Conservation (phyloP, 495 filamentous ascomycete genomes). For the Hyaloscypha variabilis region DNA sequence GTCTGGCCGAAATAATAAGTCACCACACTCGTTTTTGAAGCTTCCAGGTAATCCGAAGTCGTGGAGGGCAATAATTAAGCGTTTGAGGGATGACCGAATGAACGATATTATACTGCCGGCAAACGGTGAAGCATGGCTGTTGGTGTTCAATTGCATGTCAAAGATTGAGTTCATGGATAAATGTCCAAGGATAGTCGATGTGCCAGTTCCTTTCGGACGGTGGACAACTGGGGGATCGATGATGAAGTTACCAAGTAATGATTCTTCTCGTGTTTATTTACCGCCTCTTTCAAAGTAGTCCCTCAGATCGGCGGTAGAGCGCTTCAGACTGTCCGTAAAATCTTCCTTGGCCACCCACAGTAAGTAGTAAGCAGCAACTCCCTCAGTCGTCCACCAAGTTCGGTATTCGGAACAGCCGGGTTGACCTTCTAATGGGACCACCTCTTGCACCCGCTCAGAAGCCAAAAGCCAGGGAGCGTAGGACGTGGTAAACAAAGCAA, state of each 20-base stretch:
- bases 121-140: too few relatives aligned
- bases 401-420: slow-evolving; percentile 19
- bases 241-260: too few relatives aligned
- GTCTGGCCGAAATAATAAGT: not conserved
- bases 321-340: slow-evolving; percentile 2
- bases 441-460: slow-evolving; percentile 19
- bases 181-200: too few relatives aligned
- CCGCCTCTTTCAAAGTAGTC: slow-evolving; percentile 6
- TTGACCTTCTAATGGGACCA: slow-evolving; percentile 9
- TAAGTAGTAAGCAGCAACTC: slow-evolving; percentile 21
- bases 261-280: not conserved
- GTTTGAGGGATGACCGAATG: not conserved
- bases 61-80: not conserved
- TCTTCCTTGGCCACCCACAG: slow-evolving; percentile 10
- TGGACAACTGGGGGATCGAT: too few relatives aligned
- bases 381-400: slow-evolving; percentile 13
- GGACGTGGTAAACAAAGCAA: slow-evolving; percentile 5
- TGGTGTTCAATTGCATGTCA: too few relatives aligned
- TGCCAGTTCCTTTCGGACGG: too few relatives aligned
- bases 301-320: slow-evolving; percentile 14
- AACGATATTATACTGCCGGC: not conserved
- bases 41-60: not conserved
- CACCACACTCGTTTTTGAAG: not conserved
- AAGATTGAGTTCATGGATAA: too few relatives aligned
- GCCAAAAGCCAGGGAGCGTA: slow-evolving; percentile 20